phyloP scores from a whole-genome alignment of 495 filamentous ascomycete species.

The Xylaria telfairii region DNA sequence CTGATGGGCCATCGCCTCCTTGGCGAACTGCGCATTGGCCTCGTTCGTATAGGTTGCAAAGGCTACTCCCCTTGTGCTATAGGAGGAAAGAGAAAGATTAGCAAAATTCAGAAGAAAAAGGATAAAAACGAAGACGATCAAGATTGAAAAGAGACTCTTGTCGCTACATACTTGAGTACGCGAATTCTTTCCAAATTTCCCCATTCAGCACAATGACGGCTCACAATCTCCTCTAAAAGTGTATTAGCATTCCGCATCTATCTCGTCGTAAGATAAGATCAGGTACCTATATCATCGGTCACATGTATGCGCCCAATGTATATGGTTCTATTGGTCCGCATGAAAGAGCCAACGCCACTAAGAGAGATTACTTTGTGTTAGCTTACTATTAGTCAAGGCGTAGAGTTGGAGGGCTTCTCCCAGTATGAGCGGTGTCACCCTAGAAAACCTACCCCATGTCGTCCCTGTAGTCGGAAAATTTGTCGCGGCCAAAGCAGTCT shows the following conservation, averaged over 20 bases:
- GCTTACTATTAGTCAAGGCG: no score
- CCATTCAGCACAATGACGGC: conserved; percentile 93
- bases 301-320: conserved; percentile 95
- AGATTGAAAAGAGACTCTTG: no score
- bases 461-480: conserved; percentile 84
- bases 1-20: conserved; percentile 89
- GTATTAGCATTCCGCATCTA: conserved; percentile 5
- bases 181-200: conserved; percentile 86
- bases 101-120: no score
- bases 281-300: conserved; percentile 80
- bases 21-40: conserved; percentile 83
- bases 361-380: no score
- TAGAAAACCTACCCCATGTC: no score
- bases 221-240: conserved; percentile 79
- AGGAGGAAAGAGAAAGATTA: no score
- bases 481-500: conserved; percentile 93
- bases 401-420: no score
- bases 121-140: no score
- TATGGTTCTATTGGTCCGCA: conserved; percentile 88
- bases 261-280: background rate
- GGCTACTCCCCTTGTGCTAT: conserved; percentile 79
- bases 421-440: no score
- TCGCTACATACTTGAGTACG: no score
- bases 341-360: conserved; percentile 89
- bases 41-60: conserved; percentile 84